Base-by-base conservation (phyloP, 208 protist genomes). In the Lotmaria passim region DNA sequence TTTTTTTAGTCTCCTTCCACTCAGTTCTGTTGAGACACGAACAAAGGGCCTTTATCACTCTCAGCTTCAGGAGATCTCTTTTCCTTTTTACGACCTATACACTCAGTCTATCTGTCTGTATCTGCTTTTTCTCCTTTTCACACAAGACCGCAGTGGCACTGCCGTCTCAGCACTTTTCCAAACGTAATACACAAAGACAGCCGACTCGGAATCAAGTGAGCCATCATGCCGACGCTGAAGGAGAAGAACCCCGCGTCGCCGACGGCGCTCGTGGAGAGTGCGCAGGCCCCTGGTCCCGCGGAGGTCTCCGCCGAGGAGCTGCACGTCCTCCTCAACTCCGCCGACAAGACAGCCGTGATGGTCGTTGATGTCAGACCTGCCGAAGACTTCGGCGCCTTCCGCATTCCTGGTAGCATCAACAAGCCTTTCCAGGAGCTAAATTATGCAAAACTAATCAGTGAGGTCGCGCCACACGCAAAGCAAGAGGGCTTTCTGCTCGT, bases 331-430 rank as follows among this genome's bases (percentile, higher is more conserved):
- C 57, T 67, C 30, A 3, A 73, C 36, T 58, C 57, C 1, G 15
- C 46, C 0, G 47, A 57, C 23, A 58, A 57, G 23, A 26, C 15
- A 14, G 46, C 67, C 2, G 67, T 66, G 12, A 34, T 64, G 31
- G 62, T 88, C 15, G 60, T 88, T 0, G 82, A 88, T 46, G 73
- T 88, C 14, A 78, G 82, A 31, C 31, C 52, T n/a, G 71, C 76
- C 33, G 78, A 84, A 10, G 75, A 88, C 38, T 88, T 73, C 46
- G 56, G 36, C 12, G 31, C 57, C 46, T 53, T 41, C 24, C 61
- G 75, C 63, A 85, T 88, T 28, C 53, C 74, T 14, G 68, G 68
- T 10, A 85, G 79, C 60, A 28, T 84, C 38, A 88, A 83, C 72
- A 75, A 66, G 28, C 69, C 78, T 6, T 81, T 82, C 15, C 66